Percentiles rank a stretch among this genome's conserved stretches.
phyloP scores from a whole-genome alignment of 139 green algal species.

The Haematococcus lacustris region DNA sequence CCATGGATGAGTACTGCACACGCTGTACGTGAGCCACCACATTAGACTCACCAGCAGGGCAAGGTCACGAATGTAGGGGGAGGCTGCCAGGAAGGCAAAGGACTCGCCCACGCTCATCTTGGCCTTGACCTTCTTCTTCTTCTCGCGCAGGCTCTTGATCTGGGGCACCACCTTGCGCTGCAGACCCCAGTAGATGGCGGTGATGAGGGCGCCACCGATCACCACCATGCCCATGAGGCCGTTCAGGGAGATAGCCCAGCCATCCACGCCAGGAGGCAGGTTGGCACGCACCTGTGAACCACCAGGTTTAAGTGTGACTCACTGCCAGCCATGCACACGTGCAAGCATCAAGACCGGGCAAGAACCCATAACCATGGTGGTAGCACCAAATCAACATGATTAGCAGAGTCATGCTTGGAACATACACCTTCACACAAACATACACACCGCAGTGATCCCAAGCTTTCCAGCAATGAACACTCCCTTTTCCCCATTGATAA shows the following conservation, averaged over 20 bases:
- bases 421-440: no score
- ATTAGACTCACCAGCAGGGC: constrained; percentile 72
- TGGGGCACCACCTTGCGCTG: constrained; percentile 78
- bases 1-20: no score
- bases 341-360: no score
- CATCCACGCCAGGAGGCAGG: constrained; percentile 90
- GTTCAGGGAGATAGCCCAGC: constrained; percentile 92
- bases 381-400: no score
- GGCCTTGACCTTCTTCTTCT: constrained; percentile 87
- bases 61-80: constrained; percentile 92
- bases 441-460: no score
- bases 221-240: constrained; percentile 97
- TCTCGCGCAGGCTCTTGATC: constrained; percentile 67
- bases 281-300: constrained; percentile 61
- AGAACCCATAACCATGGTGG: no score
- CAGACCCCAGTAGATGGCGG: constrained; percentile 77
- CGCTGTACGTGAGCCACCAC: no score
- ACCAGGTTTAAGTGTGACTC: no score
- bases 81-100: constrained; percentile 89
- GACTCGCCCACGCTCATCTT: constrained; percentile 91
- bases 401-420: no score
- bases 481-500: no score
- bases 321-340: no score
- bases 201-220: constrained; percentile 73
- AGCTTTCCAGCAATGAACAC: no score